A percentile compares a stretch with the other conserved stretches of the same genome.
Conservation (phyloP, 2,329 filamentous ascomycete genomes). For the Tolypocladium pustulatum region DNA sequence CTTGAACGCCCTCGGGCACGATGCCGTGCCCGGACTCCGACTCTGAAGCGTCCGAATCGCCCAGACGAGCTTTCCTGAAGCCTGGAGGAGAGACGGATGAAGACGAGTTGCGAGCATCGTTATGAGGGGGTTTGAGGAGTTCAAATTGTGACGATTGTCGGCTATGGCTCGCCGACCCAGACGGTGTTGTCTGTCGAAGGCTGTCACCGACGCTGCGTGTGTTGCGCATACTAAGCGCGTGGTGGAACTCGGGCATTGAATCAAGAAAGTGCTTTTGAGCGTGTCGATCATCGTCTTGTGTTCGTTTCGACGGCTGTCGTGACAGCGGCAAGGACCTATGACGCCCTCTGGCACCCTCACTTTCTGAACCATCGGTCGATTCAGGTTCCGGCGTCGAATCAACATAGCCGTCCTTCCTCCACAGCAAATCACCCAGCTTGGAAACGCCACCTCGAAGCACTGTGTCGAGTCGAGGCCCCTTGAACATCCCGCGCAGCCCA, state of each 20-base stretch:
- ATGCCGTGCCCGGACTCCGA: constrained; percentile 22
- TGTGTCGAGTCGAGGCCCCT: constrained; percentile 63
- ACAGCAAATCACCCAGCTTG: constrained; percentile 45
- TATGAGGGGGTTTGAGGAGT: constrained; percentile 35
- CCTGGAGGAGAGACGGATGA: constrained; percentile 24
- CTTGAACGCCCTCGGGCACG: constrained; percentile 16
- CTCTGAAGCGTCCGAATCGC: constrained; percentile 27
- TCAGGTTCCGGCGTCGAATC: constrained; percentile 26
- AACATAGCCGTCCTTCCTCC: constrained; percentile 36
- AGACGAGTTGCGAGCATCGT: constrained; percentile 34
- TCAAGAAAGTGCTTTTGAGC: constrained; percentile 37
- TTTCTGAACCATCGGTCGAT: constrained; percentile 39
- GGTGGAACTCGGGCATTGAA: constrained; percentile 38
- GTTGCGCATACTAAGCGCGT: constrained; percentile 17
- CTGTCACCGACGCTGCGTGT: constrained; percentile 6
- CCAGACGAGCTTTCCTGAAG: constrained; percentile 6
- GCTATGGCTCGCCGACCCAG: constrained; percentile 11
- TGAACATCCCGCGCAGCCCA: constrained; percentile 58
- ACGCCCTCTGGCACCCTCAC: constrained; percentile 29
- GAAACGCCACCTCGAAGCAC: constrained; percentile 52
- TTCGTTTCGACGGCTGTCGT: constrained; percentile 20
- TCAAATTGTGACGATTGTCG: constrained; percentile 35
- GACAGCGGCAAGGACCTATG: constrained; percentile 22
- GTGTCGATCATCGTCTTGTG: constrained; percentile 18
- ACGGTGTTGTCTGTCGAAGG: constrained; percentile 8